Percentiles rank a stretch among this genome's conserved stretches.
Conservation (phyloP, 306 rosid species). For the Cercis canadensis region DNA sequence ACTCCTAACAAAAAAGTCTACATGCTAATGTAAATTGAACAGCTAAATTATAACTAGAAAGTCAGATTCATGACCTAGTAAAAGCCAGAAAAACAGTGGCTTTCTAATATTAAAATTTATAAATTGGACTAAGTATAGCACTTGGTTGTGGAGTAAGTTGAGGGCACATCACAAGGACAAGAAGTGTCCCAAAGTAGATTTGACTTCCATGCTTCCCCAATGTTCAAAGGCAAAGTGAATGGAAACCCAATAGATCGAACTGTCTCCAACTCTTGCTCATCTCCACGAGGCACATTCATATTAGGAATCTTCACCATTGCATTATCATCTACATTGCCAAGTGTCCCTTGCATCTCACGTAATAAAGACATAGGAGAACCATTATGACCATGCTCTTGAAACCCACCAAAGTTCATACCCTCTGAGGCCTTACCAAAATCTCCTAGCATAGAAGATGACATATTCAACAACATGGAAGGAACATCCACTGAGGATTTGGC, state of each 20-base stretch:
- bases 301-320: conserved; percentile 48
- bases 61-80: conserved; percentile 37
- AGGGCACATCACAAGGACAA: conserved; percentile 71
- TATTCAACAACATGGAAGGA: conserved; percentile 70
- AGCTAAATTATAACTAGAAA: conserved; percentile 15
- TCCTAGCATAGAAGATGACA: conserved; percentile 78
- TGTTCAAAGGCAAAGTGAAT: conserved; percentile 46
- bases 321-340: conserved; percentile 26
- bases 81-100: conserved; percentile 44
- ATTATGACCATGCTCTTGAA: conserved; percentile 45
- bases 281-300: conserved; percentile 41
- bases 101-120: conserved; percentile 28
- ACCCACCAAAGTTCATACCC: conserved; percentile 39
- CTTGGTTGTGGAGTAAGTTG: conserved; percentile 60
- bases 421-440: conserved; percentile 43
- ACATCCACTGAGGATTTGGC: conserved; percentile 51
- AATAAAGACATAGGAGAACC: conserved; percentile 47
- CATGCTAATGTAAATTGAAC: conserved; percentile 43
- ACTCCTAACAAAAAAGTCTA: conserved; percentile 7
- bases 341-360: conserved; percentile 38
- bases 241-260: conserved; percentile 56
- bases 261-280: conserved; percentile 53
- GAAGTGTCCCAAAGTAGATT: conserved; percentile 76
- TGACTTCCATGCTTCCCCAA: conserved; percentile 75
- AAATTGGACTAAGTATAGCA: conserved; percentile 54